Evolutionary conservation across 805 yeast genomes (phyloP).

Genomic region (Schizosaccharomyces lindneri): DNA sequence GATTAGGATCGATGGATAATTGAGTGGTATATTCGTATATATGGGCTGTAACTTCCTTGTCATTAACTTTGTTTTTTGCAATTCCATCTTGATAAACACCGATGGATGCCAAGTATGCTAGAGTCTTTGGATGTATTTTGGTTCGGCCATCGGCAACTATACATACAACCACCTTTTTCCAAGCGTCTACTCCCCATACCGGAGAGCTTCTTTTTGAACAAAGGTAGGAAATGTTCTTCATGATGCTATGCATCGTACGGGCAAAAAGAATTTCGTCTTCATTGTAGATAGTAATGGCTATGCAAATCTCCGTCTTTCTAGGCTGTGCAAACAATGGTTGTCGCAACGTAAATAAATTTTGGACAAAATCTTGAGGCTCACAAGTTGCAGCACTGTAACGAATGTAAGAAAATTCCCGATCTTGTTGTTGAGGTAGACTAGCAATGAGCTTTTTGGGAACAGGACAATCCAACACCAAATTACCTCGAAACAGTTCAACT

Average conservation of each 20-base stretch:
- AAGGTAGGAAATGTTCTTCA: conserved; percentile 73
- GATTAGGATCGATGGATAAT: conserved; percentile 66
- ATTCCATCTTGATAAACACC: conserved; percentile 95
- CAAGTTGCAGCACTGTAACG: conserved; percentile 92
- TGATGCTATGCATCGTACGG: conserved; percentile 81
- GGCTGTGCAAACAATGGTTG: conserved; percentile 46
- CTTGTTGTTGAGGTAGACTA: conserved; percentile 65
- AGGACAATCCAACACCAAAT: conserved; percentile 78
- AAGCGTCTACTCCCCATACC: conserved; percentile 87
- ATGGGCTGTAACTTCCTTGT: conserved; percentile 78
- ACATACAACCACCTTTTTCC: conserved; percentile 88
- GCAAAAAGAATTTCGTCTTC: conserved; percentile 79
- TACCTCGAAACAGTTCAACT: conserved; percentile 20
- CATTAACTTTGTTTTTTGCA: conserved; percentile 82
- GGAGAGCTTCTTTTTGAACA: conserved; percentile 58
- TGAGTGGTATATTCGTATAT: conserved; percentile 91
- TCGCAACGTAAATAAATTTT: conserved; percentile 62
- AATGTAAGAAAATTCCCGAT: conserved; percentile 87
- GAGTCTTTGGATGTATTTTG: conserved; percentile 59
- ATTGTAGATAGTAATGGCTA: conserved; percentile 92
- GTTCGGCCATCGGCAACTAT: conserved; percentile 88
- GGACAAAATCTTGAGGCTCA: conserved; percentile 64
- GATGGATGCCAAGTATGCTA: conserved; percentile 74
- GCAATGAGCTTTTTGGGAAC: conserved; percentile 71
- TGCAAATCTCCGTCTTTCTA: conserved; percentile 74